A percentile compares a stretch with the other conserved stretches of the same genome.
Evolutionary conservation across 108 stramenopile genomes (phyloP).

Genomic region (Poteriospumella lacustris): DNA sequence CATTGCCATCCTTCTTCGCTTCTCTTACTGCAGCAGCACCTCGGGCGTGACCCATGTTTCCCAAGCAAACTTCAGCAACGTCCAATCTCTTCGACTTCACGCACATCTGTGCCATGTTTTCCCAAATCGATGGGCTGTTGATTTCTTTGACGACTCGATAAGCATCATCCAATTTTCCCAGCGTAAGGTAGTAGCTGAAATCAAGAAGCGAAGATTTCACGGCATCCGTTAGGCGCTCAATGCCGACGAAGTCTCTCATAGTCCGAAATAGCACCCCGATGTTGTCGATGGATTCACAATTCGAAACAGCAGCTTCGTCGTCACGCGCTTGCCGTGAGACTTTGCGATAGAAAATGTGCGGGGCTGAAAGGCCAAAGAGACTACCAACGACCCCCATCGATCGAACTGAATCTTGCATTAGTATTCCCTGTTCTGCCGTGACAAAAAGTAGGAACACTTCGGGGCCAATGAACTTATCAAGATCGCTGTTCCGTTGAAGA

Average conservation of each 20-base stretch:
- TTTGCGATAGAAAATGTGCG: constrained; percentile 50
- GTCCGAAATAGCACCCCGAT: constrained; percentile 17
- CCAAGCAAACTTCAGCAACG: constrained; percentile 66
- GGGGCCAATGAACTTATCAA: not conserved
- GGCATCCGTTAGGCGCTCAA: constrained; percentile 44
- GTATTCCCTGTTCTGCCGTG: constrained; percentile 51
- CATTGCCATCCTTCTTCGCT: constrained; percentile 36
- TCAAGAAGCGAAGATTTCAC: constrained; percentile 54
- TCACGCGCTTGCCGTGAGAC: not conserved
- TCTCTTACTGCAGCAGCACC: constrained; percentile 55
- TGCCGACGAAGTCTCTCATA: constrained; percentile 63
- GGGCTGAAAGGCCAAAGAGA: constrained; percentile 56
- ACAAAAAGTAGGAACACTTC: constrained; percentile 54
- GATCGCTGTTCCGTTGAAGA: not conserved
- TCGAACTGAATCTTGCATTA: constrained; percentile 53
- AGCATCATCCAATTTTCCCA: constrained; percentile 63
- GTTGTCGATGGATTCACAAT: not conserved
- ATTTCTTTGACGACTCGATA: constrained; percentile 56
- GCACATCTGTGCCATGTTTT: constrained; percentile 68
- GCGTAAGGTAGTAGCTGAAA: constrained; percentile 56
- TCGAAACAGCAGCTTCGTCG: constrained; percentile 27
- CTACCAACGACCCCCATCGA: constrained; percentile 36
- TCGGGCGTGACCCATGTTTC: constrained; percentile 59
- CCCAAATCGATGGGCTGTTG: constrained; percentile 56
- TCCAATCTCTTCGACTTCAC: constrained; percentile 64